Evolutionary conservation across 805 yeast genomes (phyloP).

Genomic region (Pichia occidentalis): DNA sequence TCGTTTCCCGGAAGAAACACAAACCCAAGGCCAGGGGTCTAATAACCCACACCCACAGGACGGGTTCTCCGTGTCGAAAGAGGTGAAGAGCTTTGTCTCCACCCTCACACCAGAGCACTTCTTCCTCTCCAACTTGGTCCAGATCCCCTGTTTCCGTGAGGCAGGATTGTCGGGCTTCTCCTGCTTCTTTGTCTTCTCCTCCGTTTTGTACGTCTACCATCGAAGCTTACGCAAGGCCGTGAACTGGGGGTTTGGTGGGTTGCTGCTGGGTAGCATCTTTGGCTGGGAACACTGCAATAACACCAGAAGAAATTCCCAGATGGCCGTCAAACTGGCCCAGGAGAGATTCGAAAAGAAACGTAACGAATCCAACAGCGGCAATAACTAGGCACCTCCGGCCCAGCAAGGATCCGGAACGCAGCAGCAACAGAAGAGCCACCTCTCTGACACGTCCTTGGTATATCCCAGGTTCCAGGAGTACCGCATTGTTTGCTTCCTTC

Average conservation of each 20-base stretch:
- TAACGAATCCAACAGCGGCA: no score
- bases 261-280: constrained; percentile 68
- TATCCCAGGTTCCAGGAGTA: no score
- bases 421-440: no score
- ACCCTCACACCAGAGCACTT: constrained; percentile 46
- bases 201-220: constrained; percentile 60
- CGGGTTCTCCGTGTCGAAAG: constrained; percentile 18
- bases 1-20: no score
- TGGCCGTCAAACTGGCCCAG: constrained; percentile 64
- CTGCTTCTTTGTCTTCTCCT: constrained; percentile 62
- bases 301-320: constrained; percentile 56
- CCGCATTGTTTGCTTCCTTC: no score
- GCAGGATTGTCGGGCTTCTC: constrained; percentile 73
- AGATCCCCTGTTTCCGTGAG: constrained; percentile 74
- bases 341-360: constrained; percentile 31
- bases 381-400: no score
- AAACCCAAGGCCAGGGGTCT: constrained; percentile 3
- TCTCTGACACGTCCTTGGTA: no score
- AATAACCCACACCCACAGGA: constrained; percentile 8
- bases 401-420: no score
- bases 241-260: constrained; percentile 81
- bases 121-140: constrained; percentile 40
- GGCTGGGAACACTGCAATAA: constrained; percentile 93
- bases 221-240: constrained; percentile 55
- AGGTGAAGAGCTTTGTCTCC: constrained; percentile 17